Evolutionary conservation across 495 filamentous ascomycete species (phyloP), one percentile per base, ranked within the genome.

Genomic region (Podospora didyma): DNA sequence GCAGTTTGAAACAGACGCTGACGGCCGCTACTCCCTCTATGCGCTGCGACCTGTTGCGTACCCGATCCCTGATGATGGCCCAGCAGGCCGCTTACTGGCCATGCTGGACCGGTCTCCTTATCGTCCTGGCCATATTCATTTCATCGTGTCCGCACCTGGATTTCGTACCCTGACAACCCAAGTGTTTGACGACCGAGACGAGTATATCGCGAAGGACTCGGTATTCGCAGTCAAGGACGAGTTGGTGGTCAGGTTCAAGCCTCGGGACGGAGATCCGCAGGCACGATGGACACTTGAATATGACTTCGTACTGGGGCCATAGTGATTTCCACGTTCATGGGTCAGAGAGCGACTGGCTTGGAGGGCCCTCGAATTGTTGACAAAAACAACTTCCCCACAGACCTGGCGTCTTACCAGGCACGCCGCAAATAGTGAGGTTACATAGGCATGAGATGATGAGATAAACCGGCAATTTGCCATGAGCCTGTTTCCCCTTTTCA

Each of bases 181-280:
- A 68, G 77, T 90, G 46, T 91, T 90, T 63, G 88, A 92, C 62
- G 65, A 77, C 53, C 75, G 81, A 23, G 86, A 86, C 59, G 69
- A 78, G 58, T 80, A 89, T 57, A 71, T 89, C 20, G 65, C 65
- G 21, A 77, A 90, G 44, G 89, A 92, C 69, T 74, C 82, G 0
- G 88, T 89, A 6, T 92, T 91, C 62, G 89, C 88, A 0, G 86
- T 89, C 35, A 92, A 91, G 76, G 82, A 90, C 58, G 85, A 82
- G 20, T 69, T 92, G 59, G 62, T 89, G 41, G 85, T 89, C 19
- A 80, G 84, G 55, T 91, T 92, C 63, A 58, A 79, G 52, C 76
- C 77, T 21, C 75, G 78, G 17, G 65, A 84, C 61, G 79, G 73
- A 11, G 86, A 89, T 60, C 68, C 79, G 1, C 74, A 82, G 62